Evolutionary conservation across 805 yeast genomes (phyloP), one percentile per base, ranked within the genome.

Genomic region (Suhomyces kilbournensis): DNA sequence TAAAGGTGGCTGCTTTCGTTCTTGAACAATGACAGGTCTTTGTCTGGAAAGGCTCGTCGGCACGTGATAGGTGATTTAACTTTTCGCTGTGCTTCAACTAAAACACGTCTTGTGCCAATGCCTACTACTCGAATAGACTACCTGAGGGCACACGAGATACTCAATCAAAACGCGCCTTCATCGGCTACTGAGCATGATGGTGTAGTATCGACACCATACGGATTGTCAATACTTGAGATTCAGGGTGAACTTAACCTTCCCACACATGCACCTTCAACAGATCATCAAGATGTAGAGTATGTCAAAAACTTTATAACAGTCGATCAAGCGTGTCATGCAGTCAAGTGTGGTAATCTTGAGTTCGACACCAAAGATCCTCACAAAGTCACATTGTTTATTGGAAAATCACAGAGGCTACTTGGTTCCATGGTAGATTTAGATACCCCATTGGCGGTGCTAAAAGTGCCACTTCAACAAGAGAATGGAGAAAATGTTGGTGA

Each of bases 201-300:
- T 38, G 54, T 76, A 17, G 62, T 82, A 2, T 58, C 77, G 1
- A 83, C 92, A 0, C 78, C 84, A 1, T 67, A 71, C 43, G 94
- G 93, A 0, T 75, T 83, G 43, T 75, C 80, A 2, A 59, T 87
- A 15, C 54, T 87, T 17, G 94, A 87, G 63, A 86, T 87, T 17
- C 94, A 87, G 62, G 94, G 94, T 8, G 89, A 84, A 34, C 65
- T 87, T 39, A 80, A 82, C 51, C 62, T 84, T 3, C 79, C 79
- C 2, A 49, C 51, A 5, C 62, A 59, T 3, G 84, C 85, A 0
- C 53, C 60, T 3, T 60, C 59, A 19, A 60, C 62, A 20, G 75
- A 77, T 6, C 57, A 55, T 1, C 61, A 62, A 5, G 61, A 69
- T 19, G 25, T 51, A 12, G 72, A 66, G 35, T 77, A 73, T 51